Evolutionary conservation across 192 early-diverging fungal genomes (phyloP).

Genomic region (Coemansia sp.): DNA sequence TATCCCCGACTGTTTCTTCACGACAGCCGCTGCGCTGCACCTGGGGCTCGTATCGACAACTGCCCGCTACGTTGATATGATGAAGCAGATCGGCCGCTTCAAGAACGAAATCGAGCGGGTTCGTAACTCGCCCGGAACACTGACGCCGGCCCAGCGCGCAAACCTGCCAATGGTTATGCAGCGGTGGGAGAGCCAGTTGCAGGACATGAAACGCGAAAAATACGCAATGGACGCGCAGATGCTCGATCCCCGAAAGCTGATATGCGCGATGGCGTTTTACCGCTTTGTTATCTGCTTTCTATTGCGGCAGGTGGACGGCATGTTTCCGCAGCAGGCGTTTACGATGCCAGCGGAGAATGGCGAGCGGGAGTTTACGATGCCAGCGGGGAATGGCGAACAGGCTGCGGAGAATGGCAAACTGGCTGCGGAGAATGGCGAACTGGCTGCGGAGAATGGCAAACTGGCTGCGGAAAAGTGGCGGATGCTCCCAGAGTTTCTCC

Average conservation of each 20-base stretch:
- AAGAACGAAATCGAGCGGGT: constrained; percentile 66
- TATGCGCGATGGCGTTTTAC: constrained; percentile 73
- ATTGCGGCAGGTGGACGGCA: constrained; percentile 68
- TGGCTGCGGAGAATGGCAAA: constrained; percentile 11
- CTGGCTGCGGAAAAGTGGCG: constrained; percentile 53
- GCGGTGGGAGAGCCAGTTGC: constrained; percentile 66
- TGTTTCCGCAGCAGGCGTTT: constrained; percentile 40
- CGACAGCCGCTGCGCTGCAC: constrained; percentile 76
- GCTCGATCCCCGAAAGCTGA: constrained; percentile 73
- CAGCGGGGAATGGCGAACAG: constrained; percentile 13
- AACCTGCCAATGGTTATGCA: constrained; percentile 53
- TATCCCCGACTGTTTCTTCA: constrained; percentile 86
- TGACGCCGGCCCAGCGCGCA: constrained; percentile 25
- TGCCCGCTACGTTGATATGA: constrained; percentile 64
- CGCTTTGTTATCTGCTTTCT: constrained; percentile 89
- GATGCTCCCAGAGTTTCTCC: constrained; percentile 87
- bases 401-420: too few species aligned
- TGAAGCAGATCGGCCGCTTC: constrained; percentile 69
- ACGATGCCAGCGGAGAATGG: constrained; percentile 29
- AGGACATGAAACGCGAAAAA: constrained; percentile 64
- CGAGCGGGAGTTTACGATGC: constrained; percentile 34
- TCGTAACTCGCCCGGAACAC: constrained; percentile 19
- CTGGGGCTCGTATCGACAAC: constrained; percentile 75
- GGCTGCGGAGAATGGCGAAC: constrained; percentile 11
- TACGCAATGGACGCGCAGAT: constrained; percentile 76